phyloP scores from a whole-genome alignment of 345 rosid genomes.

The Pugionium cornutum region DNA sequence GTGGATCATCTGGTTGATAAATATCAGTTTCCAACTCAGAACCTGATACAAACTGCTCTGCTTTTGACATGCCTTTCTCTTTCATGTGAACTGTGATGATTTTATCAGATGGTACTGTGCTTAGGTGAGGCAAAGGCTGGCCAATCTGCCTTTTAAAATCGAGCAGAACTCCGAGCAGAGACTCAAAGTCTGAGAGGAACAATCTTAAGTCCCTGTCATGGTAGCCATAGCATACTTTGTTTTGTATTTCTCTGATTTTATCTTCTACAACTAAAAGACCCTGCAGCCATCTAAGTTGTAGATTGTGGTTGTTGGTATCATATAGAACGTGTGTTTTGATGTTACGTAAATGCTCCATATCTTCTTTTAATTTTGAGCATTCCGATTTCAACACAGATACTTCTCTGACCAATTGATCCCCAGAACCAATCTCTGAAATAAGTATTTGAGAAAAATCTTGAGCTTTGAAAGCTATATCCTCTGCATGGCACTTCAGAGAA shows the following conservation, averaged over 20 bases:
- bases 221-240: slow-evolving; percentile 61
- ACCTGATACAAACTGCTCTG: slow-evolving; percentile 47
- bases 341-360: slow-evolving; percentile 52
- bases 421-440: slow-evolving; percentile 76
- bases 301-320: slow-evolving; percentile 47
- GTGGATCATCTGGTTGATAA: slow-evolving; percentile 77
- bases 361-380: slow-evolving; percentile 72
- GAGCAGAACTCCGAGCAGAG: slow-evolving; percentile 57
- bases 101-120: slow-evolving; percentile 47
- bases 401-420: slow-evolving; percentile 70
- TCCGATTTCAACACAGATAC: slow-evolving; percentile 78
- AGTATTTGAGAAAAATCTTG: slow-evolving; percentile 69
- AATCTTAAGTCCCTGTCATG: slow-evolving; percentile 65
- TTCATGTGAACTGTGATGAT: slow-evolving; percentile 38
- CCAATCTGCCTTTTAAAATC: slow-evolving; percentile 73
- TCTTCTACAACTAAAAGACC: slow-evolving; percentile 73
- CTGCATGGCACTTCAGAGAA: slow-evolving; percentile 68
- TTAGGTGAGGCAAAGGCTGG: slow-evolving; percentile 45
- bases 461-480: slow-evolving; percentile 69
- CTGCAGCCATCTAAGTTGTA: slow-evolving; percentile 60
- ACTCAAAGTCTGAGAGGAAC: slow-evolving; percentile 65
- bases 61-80: slow-evolving; percentile 48
- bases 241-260: slow-evolving; percentile 68
- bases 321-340: slow-evolving; percentile 44
- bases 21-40: slow-evolving; percentile 61